Percentiles rank a stretch among this genome's conserved stretches.
Conservation (phyloP, 1,284 basidiomycete species). For the Vanrija sp. region DNA sequence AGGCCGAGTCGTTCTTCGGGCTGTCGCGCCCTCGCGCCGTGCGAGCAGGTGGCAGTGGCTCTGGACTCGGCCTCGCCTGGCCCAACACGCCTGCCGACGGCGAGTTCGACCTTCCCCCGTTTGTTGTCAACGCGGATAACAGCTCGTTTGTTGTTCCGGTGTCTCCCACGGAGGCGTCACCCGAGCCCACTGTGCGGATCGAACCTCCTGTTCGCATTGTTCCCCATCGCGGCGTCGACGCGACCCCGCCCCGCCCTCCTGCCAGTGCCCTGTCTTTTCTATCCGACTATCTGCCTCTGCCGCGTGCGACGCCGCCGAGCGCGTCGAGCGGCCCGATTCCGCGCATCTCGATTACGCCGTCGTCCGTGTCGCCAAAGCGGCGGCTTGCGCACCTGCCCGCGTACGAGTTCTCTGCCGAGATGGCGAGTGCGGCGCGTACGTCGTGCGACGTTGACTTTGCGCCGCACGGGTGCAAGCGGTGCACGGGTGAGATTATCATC, state of each 20-base stretch:
- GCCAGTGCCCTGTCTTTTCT: slow-evolving; percentile 15
- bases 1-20: slow-evolving; percentile 46
- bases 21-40: slow-evolving; percentile 25
- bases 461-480: slow-evolving; percentile 24
- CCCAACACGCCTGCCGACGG: background rate
- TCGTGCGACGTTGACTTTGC: slow-evolving; percentile 21
- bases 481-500: slow-evolving; percentile 30
- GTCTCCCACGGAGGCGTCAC: slow-evolving; percentile 3
- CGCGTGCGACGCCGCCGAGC: slow-evolving; percentile 5
- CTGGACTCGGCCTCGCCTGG: slow-evolving; percentile 2
- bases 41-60: slow-evolving; percentile 7
- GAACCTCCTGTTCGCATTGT: slow-evolving; percentile 1
- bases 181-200: background rate
- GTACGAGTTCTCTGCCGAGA: slow-evolving; percentile 6
- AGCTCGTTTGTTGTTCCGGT: slow-evolving; percentile 10
- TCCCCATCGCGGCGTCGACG: background rate
- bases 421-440: slow-evolving; percentile 3
- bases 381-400: slow-evolving; percentile 8
- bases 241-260: background rate
- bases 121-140: slow-evolving; percentile 19
- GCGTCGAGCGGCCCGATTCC: slow-evolving; percentile 1
- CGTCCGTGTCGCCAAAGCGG: slow-evolving; percentile 13
- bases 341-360: slow-evolving; percentile 14
- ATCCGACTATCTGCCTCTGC: slow-evolving; percentile 15
- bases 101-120: slow-evolving; percentile 18